A percentile compares a stretch with the other conserved stretches of the same genome.
phyloP scores from a whole-genome alignment of 352 stramenopile genomes.

The Phytophthora idaei region DNA sequence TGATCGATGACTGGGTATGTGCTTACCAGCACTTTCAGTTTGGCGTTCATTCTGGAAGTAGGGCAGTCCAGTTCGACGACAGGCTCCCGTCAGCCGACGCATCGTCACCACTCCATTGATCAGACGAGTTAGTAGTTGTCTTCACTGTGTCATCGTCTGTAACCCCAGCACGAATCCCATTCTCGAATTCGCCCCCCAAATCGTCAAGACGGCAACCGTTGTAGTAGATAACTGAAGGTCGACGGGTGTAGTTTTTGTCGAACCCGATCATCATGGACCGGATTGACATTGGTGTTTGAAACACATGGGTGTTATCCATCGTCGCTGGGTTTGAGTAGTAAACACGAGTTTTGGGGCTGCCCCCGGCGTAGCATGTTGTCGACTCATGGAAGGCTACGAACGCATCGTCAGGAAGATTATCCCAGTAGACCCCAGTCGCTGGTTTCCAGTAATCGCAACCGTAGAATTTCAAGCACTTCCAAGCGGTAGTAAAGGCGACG shows the following conservation, averaged over 20 bases:
- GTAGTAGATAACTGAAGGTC: background rate
- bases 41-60: background rate
- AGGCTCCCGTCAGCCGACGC: background rate
- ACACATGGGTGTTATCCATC: background rate
- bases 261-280: background rate
- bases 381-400: background rate
- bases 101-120: background rate
- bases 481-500: background rate
- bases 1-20: no score
- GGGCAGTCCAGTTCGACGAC: background rate
- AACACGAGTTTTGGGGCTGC: background rate
- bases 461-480: background rate
- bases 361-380: background rate
- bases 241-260: background rate
- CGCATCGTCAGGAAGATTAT: background rate
- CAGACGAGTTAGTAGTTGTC: background rate
- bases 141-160: background rate
- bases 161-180: no score
- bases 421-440: background rate
- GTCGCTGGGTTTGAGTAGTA: background rate
- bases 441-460: background rate
- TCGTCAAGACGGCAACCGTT: background rate
- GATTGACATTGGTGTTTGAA: background rate
- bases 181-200: background rate
- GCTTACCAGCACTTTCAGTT: no score